Percentiles rank a stretch among this genome's conserved stretches.
Evolutionary conservation across 2,329 filamentous ascomycete species (phyloP).

Genomic region (Ramularia endophylla): DNA sequence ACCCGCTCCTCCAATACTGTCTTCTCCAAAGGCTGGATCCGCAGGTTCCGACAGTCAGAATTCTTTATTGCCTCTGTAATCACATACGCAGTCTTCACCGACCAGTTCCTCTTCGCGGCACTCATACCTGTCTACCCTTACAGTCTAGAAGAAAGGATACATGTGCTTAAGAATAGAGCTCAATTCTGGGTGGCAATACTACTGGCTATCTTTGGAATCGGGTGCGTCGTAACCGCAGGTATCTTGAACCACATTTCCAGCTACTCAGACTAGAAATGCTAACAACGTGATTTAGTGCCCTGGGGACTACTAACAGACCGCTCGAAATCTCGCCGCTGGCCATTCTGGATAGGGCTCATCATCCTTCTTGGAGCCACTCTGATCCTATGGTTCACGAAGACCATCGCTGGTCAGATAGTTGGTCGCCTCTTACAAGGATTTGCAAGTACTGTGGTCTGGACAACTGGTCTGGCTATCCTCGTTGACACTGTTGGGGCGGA

Average conservation of each 20-base stretch:
- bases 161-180: conserved; percentile 31
- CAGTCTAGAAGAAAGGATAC: conserved; percentile 7
- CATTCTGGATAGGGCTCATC: conserved; percentile 56
- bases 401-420: conserved; percentile 53
- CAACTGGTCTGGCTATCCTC: conserved; percentile 62
- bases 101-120: conserved; percentile 22
- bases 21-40: too few species aligned
- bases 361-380: conserved; percentile 57
- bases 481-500: conserved; percentile 61
- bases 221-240: conserved; percentile 48
- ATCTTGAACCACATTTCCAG: background rate
- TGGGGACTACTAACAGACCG: conserved; percentile 55
- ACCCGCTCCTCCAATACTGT: too few species aligned
- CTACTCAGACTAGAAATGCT: background rate
- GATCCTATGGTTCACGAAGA: conserved; percentile 58
- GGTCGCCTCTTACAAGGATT: conserved; percentile 62
- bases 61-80: conserved; percentile 19
- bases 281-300: conserved; percentile 21
- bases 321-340: conserved; percentile 53
- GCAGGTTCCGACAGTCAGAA: conserved; percentile 13
- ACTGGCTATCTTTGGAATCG: conserved; percentile 62
- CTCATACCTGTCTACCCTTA: conserved; percentile 19
- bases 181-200: conserved; percentile 65
- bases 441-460: conserved; percentile 65
- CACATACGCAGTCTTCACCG: conserved; percentile 20